Evolutionary conservation across 768 basidiomycete species (phyloP).

Genomic region (Mycena vulgaris): DNA sequence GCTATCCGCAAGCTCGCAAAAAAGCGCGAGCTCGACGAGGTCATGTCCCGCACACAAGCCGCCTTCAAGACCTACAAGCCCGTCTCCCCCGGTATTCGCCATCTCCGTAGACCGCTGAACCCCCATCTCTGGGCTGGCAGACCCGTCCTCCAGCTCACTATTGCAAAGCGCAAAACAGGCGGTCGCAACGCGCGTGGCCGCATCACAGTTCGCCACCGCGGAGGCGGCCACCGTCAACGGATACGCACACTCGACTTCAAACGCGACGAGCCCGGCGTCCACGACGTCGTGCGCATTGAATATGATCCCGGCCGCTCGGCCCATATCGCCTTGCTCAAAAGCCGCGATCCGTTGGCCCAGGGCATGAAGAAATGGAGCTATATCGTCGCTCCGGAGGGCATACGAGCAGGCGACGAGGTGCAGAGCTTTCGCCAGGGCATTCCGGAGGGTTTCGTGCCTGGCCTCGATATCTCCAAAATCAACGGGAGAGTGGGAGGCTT

Average conservation of each 20-base stretch:
- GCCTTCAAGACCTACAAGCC: conserved; percentile 94
- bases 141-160: conserved; percentile 88
- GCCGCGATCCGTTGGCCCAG: conserved; percentile 66
- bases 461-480: conserved; percentile 49
- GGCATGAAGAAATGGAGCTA: conserved; percentile 84
- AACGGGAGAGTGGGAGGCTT: conserved; percentile 36
- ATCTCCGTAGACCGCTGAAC: conserved; percentile 86
- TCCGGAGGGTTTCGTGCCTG: conserved; percentile 80
- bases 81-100: conserved; percentile 88
- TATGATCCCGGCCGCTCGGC: conserved; percentile 96
- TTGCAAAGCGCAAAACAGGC: conserved; percentile 86
- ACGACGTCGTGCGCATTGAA: conserved; percentile 95
- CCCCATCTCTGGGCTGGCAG: conserved; percentile 88
- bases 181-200: conserved; percentile 88
- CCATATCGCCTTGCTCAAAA: conserved; percentile 92
- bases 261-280: conserved; percentile 82
- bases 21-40: conserved; percentile 54
- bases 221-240: conserved; percentile 92
- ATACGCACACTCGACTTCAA: conserved; percentile 91
- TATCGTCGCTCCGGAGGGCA: conserved; percentile 92
- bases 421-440: conserved; percentile 90
- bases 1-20: conserved; percentile 49
- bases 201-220: conserved; percentile 90
- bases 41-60: conserved; percentile 66
- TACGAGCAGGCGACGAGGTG: conserved; percentile 90